A percentile compares a stretch with the other conserved stretches of the same genome.
Conservation (phyloP, 2,329 filamentous ascomycete genomes). For the Alternaria novae-zelandiae region DNA sequence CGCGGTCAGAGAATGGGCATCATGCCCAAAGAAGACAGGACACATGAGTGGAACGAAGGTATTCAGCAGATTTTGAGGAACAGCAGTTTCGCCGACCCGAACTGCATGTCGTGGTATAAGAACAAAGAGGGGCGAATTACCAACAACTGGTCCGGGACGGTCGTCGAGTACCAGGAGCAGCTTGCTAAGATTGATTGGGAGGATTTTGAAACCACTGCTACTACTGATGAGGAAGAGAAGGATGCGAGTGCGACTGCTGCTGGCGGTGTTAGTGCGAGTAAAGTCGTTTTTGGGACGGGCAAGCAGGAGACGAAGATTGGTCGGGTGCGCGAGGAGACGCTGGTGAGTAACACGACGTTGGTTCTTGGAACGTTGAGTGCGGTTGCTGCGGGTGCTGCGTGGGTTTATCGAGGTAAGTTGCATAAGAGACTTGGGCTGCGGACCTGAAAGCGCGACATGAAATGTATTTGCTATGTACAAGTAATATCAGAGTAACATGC, state of each 20-base stretch:
- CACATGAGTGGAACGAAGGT: constrained; percentile 55
- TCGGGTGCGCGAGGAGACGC: constrained; percentile 55
- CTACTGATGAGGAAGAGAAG: neutral
- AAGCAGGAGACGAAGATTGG: constrained; percentile 49
- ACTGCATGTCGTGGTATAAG: constrained; percentile 65
- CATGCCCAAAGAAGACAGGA: constrained; percentile 49
- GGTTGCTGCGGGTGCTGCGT: constrained; percentile 46
- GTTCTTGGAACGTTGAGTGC: constrained; percentile 46
- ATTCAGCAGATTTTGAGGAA: constrained; percentile 55
- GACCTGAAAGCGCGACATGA: neutral
- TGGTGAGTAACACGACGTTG: constrained; percentile 48
- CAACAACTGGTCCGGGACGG: constrained; percentile 63
- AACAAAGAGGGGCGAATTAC: constrained; percentile 60
- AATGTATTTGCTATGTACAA: neutral
- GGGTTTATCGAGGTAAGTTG: constrained; percentile 24
- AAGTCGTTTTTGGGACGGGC: constrained; percentile 41
- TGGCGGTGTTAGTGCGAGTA: constrained; percentile 31
- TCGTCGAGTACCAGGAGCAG: constrained; percentile 62
- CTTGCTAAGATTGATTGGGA: constrained; percentile 52
- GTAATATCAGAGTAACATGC: neutral
- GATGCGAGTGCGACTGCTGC: neutral
- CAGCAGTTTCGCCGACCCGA: constrained; percentile 61
- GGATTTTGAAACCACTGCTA: constrained; percentile 49
- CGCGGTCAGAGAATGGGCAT: constrained; percentile 53
- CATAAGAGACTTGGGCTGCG: constrained; percentile 19